Evolutionary conservation across 495 filamentous ascomycete species (phyloP).

Genomic region (Daldinia grandis): DNA sequence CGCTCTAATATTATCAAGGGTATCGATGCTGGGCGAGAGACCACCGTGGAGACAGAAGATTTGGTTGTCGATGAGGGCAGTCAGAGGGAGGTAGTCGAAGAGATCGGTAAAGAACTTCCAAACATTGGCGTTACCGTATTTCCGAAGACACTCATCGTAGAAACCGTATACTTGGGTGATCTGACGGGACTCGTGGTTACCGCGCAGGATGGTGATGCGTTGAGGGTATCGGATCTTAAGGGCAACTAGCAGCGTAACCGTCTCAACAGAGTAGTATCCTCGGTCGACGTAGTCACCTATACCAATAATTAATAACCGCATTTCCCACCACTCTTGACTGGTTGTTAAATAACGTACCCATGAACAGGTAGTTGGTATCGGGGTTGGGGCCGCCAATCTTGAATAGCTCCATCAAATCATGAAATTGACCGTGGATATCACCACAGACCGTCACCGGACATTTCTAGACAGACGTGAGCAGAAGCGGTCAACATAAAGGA

Average conservation of each 20-base stretch:
- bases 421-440: constrained; percentile 94
- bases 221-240: constrained; percentile 96
- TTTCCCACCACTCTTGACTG: background rate
- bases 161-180: constrained; percentile 98
- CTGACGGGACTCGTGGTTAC: constrained; percentile 96
- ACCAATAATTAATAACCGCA: constrained; percentile 17
- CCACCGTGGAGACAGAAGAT: constrained; percentile 99
- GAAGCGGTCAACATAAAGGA: background rate
- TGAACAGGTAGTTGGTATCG: constrained; percentile 95
- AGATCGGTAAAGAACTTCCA: constrained; percentile 99
- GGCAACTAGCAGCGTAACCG: constrained; percentile 90
- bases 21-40: constrained; percentile 95
- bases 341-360: constrained; percentile 66
- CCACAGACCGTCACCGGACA: constrained; percentile 93
- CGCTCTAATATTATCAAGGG: constrained; percentile 95
- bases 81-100: constrained; percentile 98
- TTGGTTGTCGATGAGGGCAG: constrained; percentile 98
- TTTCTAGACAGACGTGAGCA: constrained; percentile 68
- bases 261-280: constrained; percentile 97
- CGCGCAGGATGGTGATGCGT: constrained; percentile 95
- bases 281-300: constrained; percentile 95
- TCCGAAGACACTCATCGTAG: constrained; percentile 96
- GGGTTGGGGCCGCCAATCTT: constrained; percentile 91
- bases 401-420: constrained; percentile 94
- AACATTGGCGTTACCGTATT: constrained; percentile 98